These are phyloP conservation scores for Cryoendolithus antarcticus DNA, from an alignment of 2,329 filamentous ascomycete genomes.

Conservation along the genomic window DNA sequence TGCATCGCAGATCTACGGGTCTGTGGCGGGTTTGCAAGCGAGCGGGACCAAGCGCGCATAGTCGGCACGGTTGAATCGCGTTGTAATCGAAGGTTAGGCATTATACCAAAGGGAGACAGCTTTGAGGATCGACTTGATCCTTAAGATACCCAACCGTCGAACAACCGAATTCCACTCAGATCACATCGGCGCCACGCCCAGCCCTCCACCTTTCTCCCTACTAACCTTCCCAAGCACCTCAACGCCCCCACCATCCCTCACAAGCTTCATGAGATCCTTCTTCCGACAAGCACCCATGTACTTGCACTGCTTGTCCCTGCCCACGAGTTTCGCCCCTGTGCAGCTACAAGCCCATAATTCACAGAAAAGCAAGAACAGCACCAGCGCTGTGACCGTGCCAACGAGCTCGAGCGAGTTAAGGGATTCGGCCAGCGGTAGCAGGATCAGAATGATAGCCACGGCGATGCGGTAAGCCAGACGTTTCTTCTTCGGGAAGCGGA, in stretches of 20 bases:
- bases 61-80: no score
- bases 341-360: slow-evolving; percentile 22
- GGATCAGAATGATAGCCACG: slow-evolving; percentile 41
- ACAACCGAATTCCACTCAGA: no score
- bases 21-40: no score
- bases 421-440: slow-evolving; percentile 36
- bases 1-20: no score
- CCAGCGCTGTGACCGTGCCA: slow-evolving; percentile 26
- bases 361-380: slow-evolving; percentile 22
- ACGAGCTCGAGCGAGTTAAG: slow-evolving; percentile 28
- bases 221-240: slow-evolving; percentile 3
- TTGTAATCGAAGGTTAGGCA: no score
- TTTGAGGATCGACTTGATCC: no score
- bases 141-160: no score
- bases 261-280: slow-evolving; percentile 9
- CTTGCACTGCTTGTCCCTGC: slow-evolving; percentile 9
- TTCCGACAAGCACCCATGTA: slow-evolving; percentile 30
- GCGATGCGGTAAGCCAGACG: slow-evolving; percentile 40
- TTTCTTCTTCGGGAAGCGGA: slow-evolving; percentile 38
- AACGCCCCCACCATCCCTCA: slow-evolving; percentile 1
- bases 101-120: no score
- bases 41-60: no score
- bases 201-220: background rate
- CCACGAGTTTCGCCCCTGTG: slow-evolving; percentile 9
- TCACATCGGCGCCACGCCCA: slow-evolving; percentile 35